These are phyloP conservation scores for Stygiomarasmius scandens DNA, from an alignment of 1,284 basidiomycete species.

Conservation along the genomic window DNA sequence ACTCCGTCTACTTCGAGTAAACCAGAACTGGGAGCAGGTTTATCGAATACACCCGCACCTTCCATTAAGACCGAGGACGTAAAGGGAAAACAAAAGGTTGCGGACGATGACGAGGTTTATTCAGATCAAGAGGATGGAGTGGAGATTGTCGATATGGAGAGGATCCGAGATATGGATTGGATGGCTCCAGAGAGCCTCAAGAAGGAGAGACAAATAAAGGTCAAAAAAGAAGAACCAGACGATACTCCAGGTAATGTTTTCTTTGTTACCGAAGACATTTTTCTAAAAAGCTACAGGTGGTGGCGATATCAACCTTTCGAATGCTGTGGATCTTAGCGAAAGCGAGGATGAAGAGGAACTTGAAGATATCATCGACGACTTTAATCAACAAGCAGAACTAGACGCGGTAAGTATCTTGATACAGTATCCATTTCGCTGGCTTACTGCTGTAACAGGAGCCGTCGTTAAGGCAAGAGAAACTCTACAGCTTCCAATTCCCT, in stretches of 20 bases:
- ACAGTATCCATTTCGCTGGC: not conserved
- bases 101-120: conserved; percentile 66
- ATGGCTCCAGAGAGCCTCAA: conserved; percentile 84
- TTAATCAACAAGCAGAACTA: conserved; percentile 49
- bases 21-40: conserved; percentile 48
- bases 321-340: conserved; percentile 81
- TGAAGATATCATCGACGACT: conserved; percentile 85
- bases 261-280: not conserved
- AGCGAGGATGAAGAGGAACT: conserved; percentile 86
- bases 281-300: conserved; percentile 30
- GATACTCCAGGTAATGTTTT: conserved; percentile 41
- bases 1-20: conserved; percentile 40
- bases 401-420: conserved; percentile 38
- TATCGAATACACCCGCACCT: conserved; percentile 46
- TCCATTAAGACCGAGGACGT: conserved; percentile 33
- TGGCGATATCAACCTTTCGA: conserved; percentile 60
- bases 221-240: conserved; percentile 47
- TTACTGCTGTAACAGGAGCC: conserved; percentile 39
- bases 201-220: conserved; percentile 54
- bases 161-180: conserved; percentile 82
- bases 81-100: conserved; percentile 32
- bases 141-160: conserved; percentile 88
- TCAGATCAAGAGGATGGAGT: conserved; percentile 89
- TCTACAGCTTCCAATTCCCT: conserved; percentile 95
- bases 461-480: conserved; percentile 58